Conservation (phyloP, 148 eudicot genomes). For the Simmondsia chinensis region DNA sequence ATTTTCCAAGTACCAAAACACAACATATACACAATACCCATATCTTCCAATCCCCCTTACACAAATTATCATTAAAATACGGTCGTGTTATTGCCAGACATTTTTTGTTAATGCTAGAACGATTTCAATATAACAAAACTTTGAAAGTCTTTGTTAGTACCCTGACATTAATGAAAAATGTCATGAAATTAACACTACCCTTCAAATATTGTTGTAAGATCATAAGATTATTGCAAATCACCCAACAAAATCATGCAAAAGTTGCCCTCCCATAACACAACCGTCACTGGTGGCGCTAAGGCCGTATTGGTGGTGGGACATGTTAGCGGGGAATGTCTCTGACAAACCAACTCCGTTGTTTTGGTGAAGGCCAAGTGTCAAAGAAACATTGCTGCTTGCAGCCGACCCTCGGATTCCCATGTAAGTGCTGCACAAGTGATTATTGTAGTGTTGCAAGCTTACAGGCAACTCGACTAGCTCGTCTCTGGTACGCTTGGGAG, state of each 20-base stretch:
- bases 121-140: too few relatives aligned
- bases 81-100: too few relatives aligned
- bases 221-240: conserved; percentile 9
- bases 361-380: conserved; percentile 49
- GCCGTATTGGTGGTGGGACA: conserved; percentile 41
- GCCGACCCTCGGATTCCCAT: conserved; percentile 12
- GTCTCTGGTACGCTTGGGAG: conserved; percentile 22
- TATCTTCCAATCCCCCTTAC: too few relatives aligned
- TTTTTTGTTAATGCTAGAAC: too few relatives aligned
- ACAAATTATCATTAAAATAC: too few relatives aligned
- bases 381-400: conserved; percentile 30
- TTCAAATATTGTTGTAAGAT: too few relatives aligned
- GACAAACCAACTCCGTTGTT: conserved; percentile 23
- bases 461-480: conserved; percentile 11
- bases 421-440: conserved; percentile 7
- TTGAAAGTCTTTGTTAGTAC: too few relatives aligned
- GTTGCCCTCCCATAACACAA: conserved; percentile 26
- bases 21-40: too few relatives aligned
- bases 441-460: conserved; percentile 20
- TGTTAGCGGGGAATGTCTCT: conserved; percentile 30
- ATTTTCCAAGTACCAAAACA: too few relatives aligned
- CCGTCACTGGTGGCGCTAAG: conserved; percentile 17
- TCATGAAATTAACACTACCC: too few relatives aligned
- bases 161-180: too few relatives aligned
- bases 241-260: conserved; percentile 52